These are phyloP conservation scores for Mycosphaerelloides madeirae DNA, from an alignment of 2,329 filamentous ascomycete species.

Conservation along the genomic window DNA sequence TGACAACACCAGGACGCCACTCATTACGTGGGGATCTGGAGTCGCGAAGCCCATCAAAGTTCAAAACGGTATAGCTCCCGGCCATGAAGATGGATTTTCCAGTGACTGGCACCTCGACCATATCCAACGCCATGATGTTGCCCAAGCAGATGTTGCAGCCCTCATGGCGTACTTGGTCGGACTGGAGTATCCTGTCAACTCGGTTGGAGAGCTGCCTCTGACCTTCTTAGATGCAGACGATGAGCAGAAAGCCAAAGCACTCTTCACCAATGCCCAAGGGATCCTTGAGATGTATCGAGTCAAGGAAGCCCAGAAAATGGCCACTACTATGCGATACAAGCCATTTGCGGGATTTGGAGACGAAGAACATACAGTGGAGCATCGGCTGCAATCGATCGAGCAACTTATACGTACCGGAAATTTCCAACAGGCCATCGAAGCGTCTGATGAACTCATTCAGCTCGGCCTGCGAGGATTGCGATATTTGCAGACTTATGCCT, in stretches of 20 bases:
- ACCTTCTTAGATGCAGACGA: constrained; percentile 69
- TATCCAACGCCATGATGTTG: constrained; percentile 81
- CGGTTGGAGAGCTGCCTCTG: constrained; percentile 85
- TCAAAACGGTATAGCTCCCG: constrained; percentile 58
- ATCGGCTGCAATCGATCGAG: constrained; percentile 64
- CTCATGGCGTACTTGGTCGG: constrained; percentile 92
- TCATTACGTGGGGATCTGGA: constrained; percentile 91
- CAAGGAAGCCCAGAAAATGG: constrained; percentile 80
- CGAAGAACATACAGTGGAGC: constrained; percentile 57
- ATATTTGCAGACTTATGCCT: constrained; percentile 97
- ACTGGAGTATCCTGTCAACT: constrained; percentile 88
- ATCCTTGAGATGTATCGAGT: constrained; percentile 95
- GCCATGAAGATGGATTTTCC: constrained; percentile 84
- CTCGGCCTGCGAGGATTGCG: constrained; percentile 75
- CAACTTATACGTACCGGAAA: constrained; percentile 60
- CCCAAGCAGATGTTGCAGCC: constrained; percentile 88
- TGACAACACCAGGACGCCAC: constrained; percentile 89
- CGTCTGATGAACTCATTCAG: constrained; percentile 71
- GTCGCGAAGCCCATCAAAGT: constrained; percentile 66
- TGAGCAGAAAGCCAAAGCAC: constrained; percentile 75
- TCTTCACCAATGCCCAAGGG: constrained; percentile 75
- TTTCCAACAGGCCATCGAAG: constrained; percentile 72
- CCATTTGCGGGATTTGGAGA: constrained; percentile 69
- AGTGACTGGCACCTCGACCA: constrained; percentile 80
- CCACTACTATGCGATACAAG: constrained; percentile 68